phyloP scores from a whole-genome alignment of 1,139 yeast genomes.

The Lodderomyces margitis region DNA sequence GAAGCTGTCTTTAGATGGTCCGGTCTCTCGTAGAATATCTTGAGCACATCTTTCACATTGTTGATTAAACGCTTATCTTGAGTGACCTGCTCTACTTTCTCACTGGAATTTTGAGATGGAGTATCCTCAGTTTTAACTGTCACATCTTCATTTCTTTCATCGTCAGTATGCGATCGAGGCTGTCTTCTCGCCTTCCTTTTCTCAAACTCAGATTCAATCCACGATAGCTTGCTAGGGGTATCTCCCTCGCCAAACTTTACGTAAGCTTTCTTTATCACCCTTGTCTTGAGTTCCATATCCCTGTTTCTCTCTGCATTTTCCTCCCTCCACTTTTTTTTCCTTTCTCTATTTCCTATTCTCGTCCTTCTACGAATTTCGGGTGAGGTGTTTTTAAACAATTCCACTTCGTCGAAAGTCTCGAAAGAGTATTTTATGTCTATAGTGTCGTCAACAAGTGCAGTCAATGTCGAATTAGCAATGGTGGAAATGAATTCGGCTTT shows the following conservation, averaged over 20 bases:
- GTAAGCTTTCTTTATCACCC: slow-evolving; percentile 73
- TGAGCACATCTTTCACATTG: slow-evolving; percentile 34
- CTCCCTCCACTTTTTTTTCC: slow-evolving; percentile 91
- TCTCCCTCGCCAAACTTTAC: slow-evolving; percentile 62
- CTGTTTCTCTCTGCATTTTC: slow-evolving; percentile 78
- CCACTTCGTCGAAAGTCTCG: slow-evolving; percentile 18
- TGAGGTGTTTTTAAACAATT: slow-evolving; percentile 29
- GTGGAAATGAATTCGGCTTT: slow-evolving; percentile 24
- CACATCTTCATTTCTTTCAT: slow-evolving; percentile 12
- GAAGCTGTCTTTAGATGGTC: neutral
- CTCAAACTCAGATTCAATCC: slow-evolving; percentile 77
- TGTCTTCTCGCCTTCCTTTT: slow-evolving; percentile 62
- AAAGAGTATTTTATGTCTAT: slow-evolving; percentile 19
- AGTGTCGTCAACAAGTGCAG: slow-evolving; percentile 29
- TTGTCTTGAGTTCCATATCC: slow-evolving; percentile 78
- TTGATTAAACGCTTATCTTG: slow-evolving; percentile 23
- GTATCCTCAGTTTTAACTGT: slow-evolving; percentile 6
- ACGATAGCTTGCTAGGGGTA: slow-evolving; percentile 52
- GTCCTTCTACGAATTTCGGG: slow-evolving; percentile 55
- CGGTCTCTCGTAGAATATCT: slow-evolving; percentile 1
- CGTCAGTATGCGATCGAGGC: slow-evolving; percentile 31
- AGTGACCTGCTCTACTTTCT: slow-evolving; percentile 6
- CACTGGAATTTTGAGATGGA: neutral
- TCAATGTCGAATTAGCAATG: slow-evolving; percentile 30
- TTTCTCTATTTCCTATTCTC: slow-evolving; percentile 70